Percentiles rank a stretch among this genome's conserved stretches.
These are phyloP conservation scores for Puccinia triticina DNA, from an alignment of 1,284 basidiomycete species.

Conservation along the genomic window DNA sequence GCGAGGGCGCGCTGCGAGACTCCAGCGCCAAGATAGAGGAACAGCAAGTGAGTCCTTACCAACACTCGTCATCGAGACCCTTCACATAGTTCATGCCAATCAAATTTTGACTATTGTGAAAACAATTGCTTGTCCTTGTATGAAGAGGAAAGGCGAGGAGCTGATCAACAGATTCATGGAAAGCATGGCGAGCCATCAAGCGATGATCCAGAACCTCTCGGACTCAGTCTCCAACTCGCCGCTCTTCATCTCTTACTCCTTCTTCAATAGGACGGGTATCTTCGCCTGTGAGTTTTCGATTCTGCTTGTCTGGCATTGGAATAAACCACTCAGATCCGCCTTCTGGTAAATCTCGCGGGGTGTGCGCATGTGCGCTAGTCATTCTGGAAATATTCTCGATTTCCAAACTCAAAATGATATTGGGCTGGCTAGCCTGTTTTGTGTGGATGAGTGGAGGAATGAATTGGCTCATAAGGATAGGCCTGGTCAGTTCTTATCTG, in stretches of 20 bases:
- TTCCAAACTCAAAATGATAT: background rate
- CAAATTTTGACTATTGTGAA: background rate
- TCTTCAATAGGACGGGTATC: constrained; percentile 9
- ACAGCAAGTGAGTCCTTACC: background rate
- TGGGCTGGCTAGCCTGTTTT: constrained; percentile 21
- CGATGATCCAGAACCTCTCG: constrained; percentile 21
- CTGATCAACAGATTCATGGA: constrained; percentile 17
- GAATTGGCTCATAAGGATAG: constrained; percentile 14
- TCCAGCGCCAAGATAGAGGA: constrained; percentile 16
- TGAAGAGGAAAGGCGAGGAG: constrained; percentile 20
- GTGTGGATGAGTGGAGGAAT: constrained; percentile 34
- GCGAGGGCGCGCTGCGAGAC: background rate
- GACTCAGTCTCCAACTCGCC: constrained; percentile 23
- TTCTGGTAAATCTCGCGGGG: background rate
- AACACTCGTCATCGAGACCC: background rate
- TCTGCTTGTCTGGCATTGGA: too few species aligned
- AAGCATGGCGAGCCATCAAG: constrained; percentile 17
- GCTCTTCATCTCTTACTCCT: constrained; percentile 14
- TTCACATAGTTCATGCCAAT: background rate
- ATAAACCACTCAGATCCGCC: background rate
- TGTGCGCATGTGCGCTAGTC: background rate
- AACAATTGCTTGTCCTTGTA: background rate
- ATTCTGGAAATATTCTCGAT: background rate
- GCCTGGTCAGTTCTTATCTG: constrained; percentile 1
- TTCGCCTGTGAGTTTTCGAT: background rate